Base-by-base conservation (phyloP, 805 yeast genomes). In the Pichia rugopelliculosa region DNA sequence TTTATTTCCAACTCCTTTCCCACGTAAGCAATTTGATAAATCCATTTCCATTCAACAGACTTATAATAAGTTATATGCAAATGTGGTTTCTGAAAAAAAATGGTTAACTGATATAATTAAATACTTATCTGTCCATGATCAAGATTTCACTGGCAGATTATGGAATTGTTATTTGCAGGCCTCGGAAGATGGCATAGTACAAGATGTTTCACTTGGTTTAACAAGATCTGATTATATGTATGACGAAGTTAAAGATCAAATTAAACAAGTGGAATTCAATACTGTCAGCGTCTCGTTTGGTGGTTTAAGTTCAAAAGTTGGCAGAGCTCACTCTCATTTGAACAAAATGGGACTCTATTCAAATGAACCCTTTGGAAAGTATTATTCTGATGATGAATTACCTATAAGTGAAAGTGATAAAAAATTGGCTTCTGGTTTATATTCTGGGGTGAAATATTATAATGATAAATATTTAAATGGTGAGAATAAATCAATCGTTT, bases 271-370 rank as follows among this genome's bases (percentile, higher is more conserved):
- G 44, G 99, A 93, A 64, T 91, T 91, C 70, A 93, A 93, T 66
- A 90, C 99, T 1, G 87, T 93, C 3, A 85, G 96, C 58, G 96
- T 91, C 4, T 90, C 97, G 1, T 93, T 93, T 69, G 96, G 95
- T 20, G 98, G 95, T 0, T 71, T 93, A 48, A 83, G 96, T 2
- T 64, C 88, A 13, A 85, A 83, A 61, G 91, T 87, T 23, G 85
- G 93, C 20, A 71, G 77, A 54, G 69, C 87, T 48, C 99, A 93
- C 65, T 64, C 73, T 20, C 87, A 76, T 56, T 65, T 84, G 58
- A 84, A 85, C 60, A 59, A 65, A 4, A 59, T 70, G 8, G 89
- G 89, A 3, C 64, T 66, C n/a, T 86, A 85, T 58, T 22, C 51
- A 20, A 59, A 67, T 5, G 71, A 71, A 39, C 60, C 73, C 1